Evolutionary conservation across 1,284 basidiomycete genomes (phyloP), one percentile per base, ranked within the genome.

Genomic region (Cystobasidium sp.): DNA sequence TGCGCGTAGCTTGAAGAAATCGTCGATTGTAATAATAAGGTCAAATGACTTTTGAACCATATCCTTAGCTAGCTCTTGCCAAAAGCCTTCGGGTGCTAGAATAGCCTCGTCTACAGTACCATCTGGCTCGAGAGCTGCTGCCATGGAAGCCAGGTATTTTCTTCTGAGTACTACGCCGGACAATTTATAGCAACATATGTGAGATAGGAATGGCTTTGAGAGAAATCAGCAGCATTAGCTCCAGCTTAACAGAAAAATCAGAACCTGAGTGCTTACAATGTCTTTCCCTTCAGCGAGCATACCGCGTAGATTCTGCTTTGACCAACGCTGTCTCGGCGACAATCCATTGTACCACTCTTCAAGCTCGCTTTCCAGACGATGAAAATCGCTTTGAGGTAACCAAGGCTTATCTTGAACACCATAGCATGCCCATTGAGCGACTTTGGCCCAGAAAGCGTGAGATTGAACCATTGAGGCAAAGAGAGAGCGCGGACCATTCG

Each of bases 351-450:
- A 58, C 68, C 68, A 69, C 6, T n/a, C n/a, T 58, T 51, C 58
- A 22, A 69, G 37, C 24, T 69, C 68, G 22, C 47, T 37, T 20
- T 69, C 24, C 22, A 69, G 31, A 12, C 58, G 53, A 31, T 18
- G 37, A 39, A 49, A 69, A 9, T 59, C 68, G 20, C 68, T 69
- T 61, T 20, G 10, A 31, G 68, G 56, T 14, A 51, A 47, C 68
- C 68, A 69, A 14, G 68, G 68, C 46, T 49, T 52, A 44, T 69
- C 68, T 18, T 47, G 31, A 6, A 44, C 61, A 20, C 55, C 55
- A 10, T 69, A 56, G 49, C 68, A 69, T 20, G 68, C 53, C 68
- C 68, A 69, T 62, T 69, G 68, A 22, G 68, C 68, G 7, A 69
- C 47, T 9, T 69, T 69, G 22, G 68, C 68, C 68, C 68, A 69